phyloP scores from a whole-genome alignment of 805 yeast species.

The Cyberlindnera misumaiensis region DNA sequence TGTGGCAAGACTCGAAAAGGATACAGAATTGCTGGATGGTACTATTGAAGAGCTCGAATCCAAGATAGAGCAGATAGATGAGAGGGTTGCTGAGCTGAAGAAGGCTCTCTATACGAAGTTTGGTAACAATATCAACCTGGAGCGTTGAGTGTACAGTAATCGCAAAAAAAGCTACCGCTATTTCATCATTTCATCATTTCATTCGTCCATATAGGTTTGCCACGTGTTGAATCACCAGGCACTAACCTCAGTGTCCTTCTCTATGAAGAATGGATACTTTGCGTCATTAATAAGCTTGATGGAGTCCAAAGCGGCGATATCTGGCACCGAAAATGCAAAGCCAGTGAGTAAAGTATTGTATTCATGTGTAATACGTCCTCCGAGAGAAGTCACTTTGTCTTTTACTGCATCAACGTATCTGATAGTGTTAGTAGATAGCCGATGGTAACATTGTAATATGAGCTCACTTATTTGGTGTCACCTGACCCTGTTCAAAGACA shows the following conservation, averaged over 20 bases:
- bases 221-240: slow-evolving; percentile 17
- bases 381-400: slow-evolving; percentile 28
- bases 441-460: neutral
- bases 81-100: slow-evolving; percentile 55
- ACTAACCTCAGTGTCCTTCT: slow-evolving; percentile 34
- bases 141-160: slow-evolving; percentile 33
- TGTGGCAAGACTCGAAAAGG: slow-evolving; percentile 58
- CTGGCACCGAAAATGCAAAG: slow-evolving; percentile 36
- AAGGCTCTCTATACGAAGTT: slow-evolving; percentile 77
- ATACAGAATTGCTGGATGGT: slow-evolving; percentile 44
- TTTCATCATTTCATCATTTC: neutral
- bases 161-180: neutral
- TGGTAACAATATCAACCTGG: slow-evolving; percentile 84
- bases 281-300: slow-evolving; percentile 16
- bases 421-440: neutral
- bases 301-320: slow-evolving; percentile 19
- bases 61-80: slow-evolving; percentile 45
- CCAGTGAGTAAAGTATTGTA: slow-evolving; percentile 41
- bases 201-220: neutral
- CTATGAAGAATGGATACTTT: slow-evolving; percentile 37
- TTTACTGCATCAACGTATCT: slow-evolving; percentile 27
- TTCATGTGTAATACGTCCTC: slow-evolving; percentile 41
- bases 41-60: slow-evolving; percentile 41
- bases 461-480: slow-evolving; percentile 23
- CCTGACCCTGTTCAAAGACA: slow-evolving; percentile 22